Conservation (phyloP, 2,329 filamentous ascomycete genomes). For the Anthostomella pinea region DNA sequence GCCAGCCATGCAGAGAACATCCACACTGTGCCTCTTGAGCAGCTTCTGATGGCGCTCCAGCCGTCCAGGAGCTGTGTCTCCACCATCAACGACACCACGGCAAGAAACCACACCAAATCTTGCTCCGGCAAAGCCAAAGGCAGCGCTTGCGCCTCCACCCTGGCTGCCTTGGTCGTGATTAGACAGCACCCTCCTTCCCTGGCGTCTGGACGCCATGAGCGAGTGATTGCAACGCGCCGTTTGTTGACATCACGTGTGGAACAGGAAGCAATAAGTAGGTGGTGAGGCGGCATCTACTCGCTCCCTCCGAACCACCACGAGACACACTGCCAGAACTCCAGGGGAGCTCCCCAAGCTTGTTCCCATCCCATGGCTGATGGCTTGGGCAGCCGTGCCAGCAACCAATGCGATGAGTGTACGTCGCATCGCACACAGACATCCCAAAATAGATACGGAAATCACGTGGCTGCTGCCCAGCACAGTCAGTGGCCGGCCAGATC, state of each 20-base stretch:
- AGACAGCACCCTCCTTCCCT: conserved; percentile 1
- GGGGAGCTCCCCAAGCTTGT: too few species aligned
- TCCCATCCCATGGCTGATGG: too few species aligned
- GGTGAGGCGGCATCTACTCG: too few species aligned
- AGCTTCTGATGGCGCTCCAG: conserved; percentile 3
- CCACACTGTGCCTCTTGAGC: conserved; percentile 18
- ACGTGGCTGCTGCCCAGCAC: conserved; percentile 21
- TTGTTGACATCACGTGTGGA: conserved; percentile 11
- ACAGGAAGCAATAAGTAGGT: conserved; percentile 3
- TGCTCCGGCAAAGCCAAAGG: conserved; percentile 22
- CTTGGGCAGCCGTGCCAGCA: too few species aligned
- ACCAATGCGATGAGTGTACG: too few species aligned
- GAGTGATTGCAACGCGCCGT: conserved; percentile 15
- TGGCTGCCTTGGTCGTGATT: conserved; percentile 4
- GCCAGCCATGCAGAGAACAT: conserved; percentile 10
- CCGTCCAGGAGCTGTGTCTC: conserved; percentile 12
- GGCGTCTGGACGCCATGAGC: conserved; percentile 2
- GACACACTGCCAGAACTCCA: too few species aligned
- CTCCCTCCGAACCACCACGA: neutral
- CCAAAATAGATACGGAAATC: conserved; percentile 16
- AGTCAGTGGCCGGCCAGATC: conserved; percentile 5
- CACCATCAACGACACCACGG: conserved; percentile 22
- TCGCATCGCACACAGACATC: too few species aligned
- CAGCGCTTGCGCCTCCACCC: conserved; percentile 7
- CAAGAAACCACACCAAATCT: conserved; percentile 18